These are phyloP conservation scores for Penicillium ochrochloron DNA, from an alignment of 495 filamentous ascomycete species.

Conservation along the genomic window DNA sequence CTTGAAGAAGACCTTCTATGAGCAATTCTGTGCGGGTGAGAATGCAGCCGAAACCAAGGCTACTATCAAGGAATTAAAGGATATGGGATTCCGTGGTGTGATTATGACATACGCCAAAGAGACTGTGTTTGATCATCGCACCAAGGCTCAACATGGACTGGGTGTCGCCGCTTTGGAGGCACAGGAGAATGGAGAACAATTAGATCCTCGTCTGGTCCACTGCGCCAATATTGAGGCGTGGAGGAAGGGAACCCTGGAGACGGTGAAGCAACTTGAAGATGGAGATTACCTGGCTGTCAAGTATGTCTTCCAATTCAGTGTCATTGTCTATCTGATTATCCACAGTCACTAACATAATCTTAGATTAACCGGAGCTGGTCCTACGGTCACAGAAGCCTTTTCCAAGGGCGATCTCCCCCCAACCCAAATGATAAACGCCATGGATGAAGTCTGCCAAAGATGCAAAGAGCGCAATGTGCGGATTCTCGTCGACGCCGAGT, in stretches of 20 bases:
- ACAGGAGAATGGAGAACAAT: conserved; percentile 17
- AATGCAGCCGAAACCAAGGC: conserved; percentile 37
- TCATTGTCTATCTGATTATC: background rate
- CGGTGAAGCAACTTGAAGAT: conserved; percentile 65
- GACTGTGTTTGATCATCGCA: conserved; percentile 44
- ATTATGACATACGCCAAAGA: conserved; percentile 54
- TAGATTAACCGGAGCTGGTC: conserved; percentile 41
- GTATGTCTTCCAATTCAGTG: conserved; percentile 36
- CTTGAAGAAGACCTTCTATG: conserved; percentile 51
- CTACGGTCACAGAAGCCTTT: conserved; percentile 38
- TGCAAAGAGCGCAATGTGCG: conserved; percentile 61
- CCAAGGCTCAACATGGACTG: conserved; percentile 34
- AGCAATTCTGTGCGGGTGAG: conserved; percentile 54
- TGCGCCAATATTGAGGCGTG: conserved; percentile 68
- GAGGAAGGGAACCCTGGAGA: conserved; percentile 71
- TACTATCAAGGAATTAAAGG: conserved; percentile 43
- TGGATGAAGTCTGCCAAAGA: conserved; percentile 42
- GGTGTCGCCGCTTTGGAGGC: conserved; percentile 28
- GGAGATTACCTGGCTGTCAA: conserved; percentile 86
- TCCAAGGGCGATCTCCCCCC: conserved; percentile 36
- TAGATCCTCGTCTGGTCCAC: conserved; percentile 13
- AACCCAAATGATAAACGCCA: conserved; percentile 41
- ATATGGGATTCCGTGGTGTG: conserved; percentile 49
- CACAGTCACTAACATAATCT: conserved; percentile 8
- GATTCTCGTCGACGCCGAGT: conserved; percentile 85